A percentile compares a stretch with the other conserved stretches of the same genome.
phyloP scores from a whole-genome alignment of 345 rosid genomes.

The Bruguiera sexangula region DNA sequence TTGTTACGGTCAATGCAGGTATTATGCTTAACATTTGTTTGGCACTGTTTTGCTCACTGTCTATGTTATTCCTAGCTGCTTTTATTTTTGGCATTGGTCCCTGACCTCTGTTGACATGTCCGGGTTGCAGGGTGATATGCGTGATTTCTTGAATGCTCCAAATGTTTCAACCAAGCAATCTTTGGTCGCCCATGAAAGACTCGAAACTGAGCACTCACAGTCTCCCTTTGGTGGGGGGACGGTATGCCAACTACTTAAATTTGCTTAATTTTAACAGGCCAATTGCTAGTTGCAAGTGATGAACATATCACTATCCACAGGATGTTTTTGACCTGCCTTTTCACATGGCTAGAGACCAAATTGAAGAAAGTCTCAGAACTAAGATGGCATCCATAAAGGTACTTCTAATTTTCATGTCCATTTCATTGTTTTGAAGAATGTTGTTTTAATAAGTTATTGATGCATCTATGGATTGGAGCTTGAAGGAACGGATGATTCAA shows the following conservation, averaged over 20 bases:
- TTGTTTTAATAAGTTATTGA: background rate
- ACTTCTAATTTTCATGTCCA: slow-evolving; percentile 4
- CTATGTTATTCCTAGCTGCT: slow-evolving; percentile 5
- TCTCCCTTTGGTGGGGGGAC: slow-evolving; percentile 98
- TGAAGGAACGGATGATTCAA: slow-evolving; percentile 79
- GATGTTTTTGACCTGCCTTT: slow-evolving; percentile 93
- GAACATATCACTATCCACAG: slow-evolving; percentile 32
- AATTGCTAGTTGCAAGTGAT: background rate
- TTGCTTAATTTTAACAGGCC: background rate
- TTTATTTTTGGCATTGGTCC: background rate
- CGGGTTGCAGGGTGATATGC: slow-evolving; percentile 76
- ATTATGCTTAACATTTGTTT: background rate
- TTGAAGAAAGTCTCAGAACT: slow-evolving; percentile 87
- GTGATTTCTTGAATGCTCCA: slow-evolving; percentile 88
- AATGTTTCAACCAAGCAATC: slow-evolving; percentile 76
- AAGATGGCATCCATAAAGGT: slow-evolving; percentile 97
- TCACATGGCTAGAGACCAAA: slow-evolving; percentile 93
- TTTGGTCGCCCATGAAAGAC: slow-evolving; percentile 52
- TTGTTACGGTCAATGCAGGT: slow-evolving; percentile 93
- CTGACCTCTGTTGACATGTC: background rate
- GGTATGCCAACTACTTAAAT: slow-evolving; percentile 36
- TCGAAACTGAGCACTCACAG: slow-evolving; percentile 56
- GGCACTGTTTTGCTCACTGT: background rate
- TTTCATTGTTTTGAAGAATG: background rate
- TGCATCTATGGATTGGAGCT: slow-evolving; percentile 1